A percentile compares a stretch with the other conserved stretches of the same genome.
These are phyloP conservation scores for Aspergillus ustus DNA, from an alignment of 2,329 filamentous ascomycete species.

Conservation along the genomic window DNA sequence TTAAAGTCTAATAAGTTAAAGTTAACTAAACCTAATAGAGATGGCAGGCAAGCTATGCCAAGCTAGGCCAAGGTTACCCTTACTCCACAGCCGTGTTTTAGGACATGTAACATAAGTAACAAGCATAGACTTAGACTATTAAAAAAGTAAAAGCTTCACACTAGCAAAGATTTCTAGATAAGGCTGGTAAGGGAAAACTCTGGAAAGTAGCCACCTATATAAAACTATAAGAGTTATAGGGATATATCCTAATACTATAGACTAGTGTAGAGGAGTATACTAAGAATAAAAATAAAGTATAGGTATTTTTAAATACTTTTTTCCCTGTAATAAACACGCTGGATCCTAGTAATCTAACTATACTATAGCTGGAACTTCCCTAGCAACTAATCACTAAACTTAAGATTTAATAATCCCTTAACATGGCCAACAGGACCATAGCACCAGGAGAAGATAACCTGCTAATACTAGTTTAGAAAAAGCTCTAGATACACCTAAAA, in stretches of 20 bases:
- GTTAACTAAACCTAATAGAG: slow-evolving; percentile 26
- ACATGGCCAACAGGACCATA: slow-evolving; percentile 22
- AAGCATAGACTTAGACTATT: slow-evolving; percentile 27
- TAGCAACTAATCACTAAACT: slow-evolving; percentile 25
- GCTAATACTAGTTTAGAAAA: slow-evolving; percentile 20
- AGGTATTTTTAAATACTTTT: slow-evolving; percentile 24
- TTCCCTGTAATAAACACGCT: slow-evolving; percentile 18
- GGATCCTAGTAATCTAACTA: background rate
- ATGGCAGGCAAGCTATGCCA: slow-evolving; percentile 23
- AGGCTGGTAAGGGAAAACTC: slow-evolving; percentile 22
- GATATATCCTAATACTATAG: slow-evolving; percentile 23
- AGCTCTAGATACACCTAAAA: slow-evolving; percentile 10
- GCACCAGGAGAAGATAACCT: slow-evolving; percentile 18
- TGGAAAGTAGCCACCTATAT: slow-evolving; percentile 27
- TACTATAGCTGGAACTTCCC: slow-evolving; percentile 11
- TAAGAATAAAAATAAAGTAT: slow-evolving; percentile 26
- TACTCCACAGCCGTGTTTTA: background rate
- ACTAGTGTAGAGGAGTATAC: slow-evolving; percentile 16
- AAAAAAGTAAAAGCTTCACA: slow-evolving; percentile 26
- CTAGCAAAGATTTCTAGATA: slow-evolving; percentile 31
- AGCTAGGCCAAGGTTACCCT: slow-evolving; percentile 6
- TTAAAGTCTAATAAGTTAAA: slow-evolving; percentile 28
- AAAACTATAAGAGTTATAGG: slow-evolving; percentile 16
- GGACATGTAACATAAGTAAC: slow-evolving; percentile 19
- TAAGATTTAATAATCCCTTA: slow-evolving; percentile 22